Base-by-base conservation (phyloP, 805 yeast species). In the Ogataea glucozyma region DNA sequence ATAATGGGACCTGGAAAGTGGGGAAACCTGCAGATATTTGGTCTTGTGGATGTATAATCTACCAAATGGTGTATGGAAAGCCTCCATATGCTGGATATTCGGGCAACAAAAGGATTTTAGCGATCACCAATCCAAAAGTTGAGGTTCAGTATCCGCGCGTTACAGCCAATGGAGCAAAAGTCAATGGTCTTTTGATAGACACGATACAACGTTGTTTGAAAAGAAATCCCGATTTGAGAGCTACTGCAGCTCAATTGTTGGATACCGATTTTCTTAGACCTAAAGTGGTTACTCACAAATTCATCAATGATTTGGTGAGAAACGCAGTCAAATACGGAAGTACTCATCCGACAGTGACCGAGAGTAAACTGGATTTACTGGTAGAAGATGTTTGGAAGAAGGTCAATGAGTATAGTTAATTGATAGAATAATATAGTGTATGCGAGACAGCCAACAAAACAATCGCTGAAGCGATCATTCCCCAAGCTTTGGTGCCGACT, bases 31-130 rank as follows among this genome's bases (percentile, higher is more conserved):
- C 97, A 2, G 99, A 93, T 66, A 82, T 93, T 12, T 93, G 99
- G 99, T 89, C 98, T 16, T 86, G 96, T 65, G 99, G 99, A 0
- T 89, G 98, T 62, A 91, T 93, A 3, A 71, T 93, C 1, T 91
- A 89, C 64, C 98, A 93, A 62, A 88, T 93, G 96, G 77, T 90
- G 7, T 95, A 93, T 56, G 97, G 97, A 0, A 75, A 76, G 47
- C 91, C 97, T 1, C 99, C 99, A 1, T 90, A 88, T 67, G 95
- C 88, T 0, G 71, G 73, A 3, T 87, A 77, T 54, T 77, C 81
- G 38, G 93, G 95, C 1, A 78, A 84, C 44, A 87, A 85, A 56
- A 69, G 96, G 46, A 70, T 88, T 27, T 69, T 83, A 59, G 96
- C 96, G 2, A 91, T 88, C 27, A 86, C 86, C 76, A 85, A 88